Base-by-base conservation (phyloP, 164 flowering plant species). In the Macadamia tetraphylla region DNA sequence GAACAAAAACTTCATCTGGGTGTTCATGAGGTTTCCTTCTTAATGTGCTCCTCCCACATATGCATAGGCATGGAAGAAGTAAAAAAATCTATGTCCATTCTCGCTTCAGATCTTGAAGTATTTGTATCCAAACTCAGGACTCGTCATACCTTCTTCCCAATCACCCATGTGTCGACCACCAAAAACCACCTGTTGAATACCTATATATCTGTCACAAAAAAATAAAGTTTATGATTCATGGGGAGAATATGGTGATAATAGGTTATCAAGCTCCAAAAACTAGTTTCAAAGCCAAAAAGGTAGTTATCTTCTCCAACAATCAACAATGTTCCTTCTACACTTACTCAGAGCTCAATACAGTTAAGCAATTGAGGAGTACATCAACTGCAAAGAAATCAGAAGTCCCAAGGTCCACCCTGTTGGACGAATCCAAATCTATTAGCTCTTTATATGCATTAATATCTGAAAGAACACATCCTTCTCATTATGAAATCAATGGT, bases 401-500 rank as follows among this genome's bases (percentile, higher is more conserved):
- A 12, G 98, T 91, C 62, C 97, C 98, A 65, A 93, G 91, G 75
- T 93, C 98, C 12, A 93, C 96, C 98, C 98, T 92, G 96, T 70
- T 66, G 31, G 42, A 58, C 17, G 68, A 70, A 73, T 70, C 64
- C 68, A 59, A 15, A 56, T 62, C 9, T 49, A 30, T 68, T 61
- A 62, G 67, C 9, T 53, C 48, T 64, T 42, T 42, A 18, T 60
- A 44, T 17, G 43, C 15, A 18, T 48, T 42, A 11, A 71, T 2
- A 29, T 44, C 46, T 32, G 56, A 55, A 29, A 32, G 13, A 32
- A 40, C 40, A 35, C 3, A 35, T 35, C 40, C 5, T 35, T 35
- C 3, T 5, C 5, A 35, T 35, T 35, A 35, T 35, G 40, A 35
- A 35, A 35, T 1, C 18, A 40, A 40, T 35, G 48, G 30, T 15